Percentiles rank a stretch among this genome's conserved stretches.
phyloP scores from a whole-genome alignment of 495 filamentous ascomycete genomes.

The Tuber calosporum region DNA sequence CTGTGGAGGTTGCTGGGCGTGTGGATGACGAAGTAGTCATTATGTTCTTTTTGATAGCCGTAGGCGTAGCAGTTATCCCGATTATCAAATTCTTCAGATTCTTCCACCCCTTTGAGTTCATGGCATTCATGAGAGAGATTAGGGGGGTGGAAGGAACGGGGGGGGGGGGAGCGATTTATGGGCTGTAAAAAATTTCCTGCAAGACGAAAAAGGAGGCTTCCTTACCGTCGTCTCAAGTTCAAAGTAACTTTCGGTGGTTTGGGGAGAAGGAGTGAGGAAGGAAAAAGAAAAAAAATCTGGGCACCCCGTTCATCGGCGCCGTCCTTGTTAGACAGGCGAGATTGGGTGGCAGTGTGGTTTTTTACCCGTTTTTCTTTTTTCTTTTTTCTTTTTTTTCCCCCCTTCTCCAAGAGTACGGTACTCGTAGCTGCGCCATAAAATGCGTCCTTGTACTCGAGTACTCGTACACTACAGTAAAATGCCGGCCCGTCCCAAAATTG shows the following conservation, averaged over 20 bases:
- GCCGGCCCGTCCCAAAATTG: background rate
- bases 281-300: background rate
- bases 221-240: background rate
- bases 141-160: background rate
- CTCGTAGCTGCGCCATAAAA: background rate
- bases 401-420: no score
- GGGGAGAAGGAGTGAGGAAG: background rate
- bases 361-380: background rate
- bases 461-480: no score
- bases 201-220: background rate
- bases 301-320: background rate
- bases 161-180: background rate
- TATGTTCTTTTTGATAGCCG: background rate
- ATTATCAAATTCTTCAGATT: background rate
- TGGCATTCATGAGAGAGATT: background rate
- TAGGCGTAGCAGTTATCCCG: background rate
- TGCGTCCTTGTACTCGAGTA: no score
- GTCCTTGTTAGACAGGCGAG: background rate
- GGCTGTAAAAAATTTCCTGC: background rate
- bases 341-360: background rate
- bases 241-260: background rate
- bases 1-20: background rate
- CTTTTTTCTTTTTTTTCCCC: no score
- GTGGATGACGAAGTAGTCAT: background rate
- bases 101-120: constrained; percentile 1